Base-by-base conservation (phyloP, 495 filamentous ascomycete genomes). In the Penicillium cinerascens region DNA sequence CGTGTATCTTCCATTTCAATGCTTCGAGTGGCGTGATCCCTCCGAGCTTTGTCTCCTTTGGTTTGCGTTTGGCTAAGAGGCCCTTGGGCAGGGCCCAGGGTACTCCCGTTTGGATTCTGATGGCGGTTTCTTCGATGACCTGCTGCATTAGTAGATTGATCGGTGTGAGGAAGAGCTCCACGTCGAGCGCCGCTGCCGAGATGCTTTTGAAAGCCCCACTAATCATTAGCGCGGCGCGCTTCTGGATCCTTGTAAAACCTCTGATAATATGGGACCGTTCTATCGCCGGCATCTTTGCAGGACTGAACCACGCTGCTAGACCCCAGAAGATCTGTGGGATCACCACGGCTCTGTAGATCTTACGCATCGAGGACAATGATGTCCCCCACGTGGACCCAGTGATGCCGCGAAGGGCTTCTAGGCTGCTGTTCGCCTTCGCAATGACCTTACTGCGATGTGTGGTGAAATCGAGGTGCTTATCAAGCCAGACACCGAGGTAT, bases 261-360 rank as follows among this genome's bases (percentile, higher is more conserved):
- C 29, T 9, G 4, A 42, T 6, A 0, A 42, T 23, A 15, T 15
- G 41, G 10, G 21, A 3, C 13, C 1, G 21, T 9, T 15, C 41
- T 11, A 4, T 11, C 18, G 6, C 41, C 7, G 20, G 41, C 11
- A 42, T 10, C 1, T 21, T 23, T 25, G 15, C 20, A 0, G 47
- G 56, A n/a, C 33, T 33, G 16, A 44, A 58, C 55, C 38, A 61
- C 3, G 43, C 59, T 0, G 57, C 40, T 2, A 54, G 22, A 0
- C 57, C 51, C 13, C 53, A 65, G 0, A 65, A 45, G 16, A 65
- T 47, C 39, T 62, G 55, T 0, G 57, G 57, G 4, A 65, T 37
- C 0, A 65, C 49, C 8, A 66, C 55, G 6, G 42, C 59, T 17
- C 56, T 48, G 39, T 69, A 66, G 17, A 60, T 23, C 38, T 40